Evolutionary conservation across 768 basidiomycete species (phyloP), one percentile per base, ranked within the genome.

Genomic region (Cubamyces lactineus): DNA sequence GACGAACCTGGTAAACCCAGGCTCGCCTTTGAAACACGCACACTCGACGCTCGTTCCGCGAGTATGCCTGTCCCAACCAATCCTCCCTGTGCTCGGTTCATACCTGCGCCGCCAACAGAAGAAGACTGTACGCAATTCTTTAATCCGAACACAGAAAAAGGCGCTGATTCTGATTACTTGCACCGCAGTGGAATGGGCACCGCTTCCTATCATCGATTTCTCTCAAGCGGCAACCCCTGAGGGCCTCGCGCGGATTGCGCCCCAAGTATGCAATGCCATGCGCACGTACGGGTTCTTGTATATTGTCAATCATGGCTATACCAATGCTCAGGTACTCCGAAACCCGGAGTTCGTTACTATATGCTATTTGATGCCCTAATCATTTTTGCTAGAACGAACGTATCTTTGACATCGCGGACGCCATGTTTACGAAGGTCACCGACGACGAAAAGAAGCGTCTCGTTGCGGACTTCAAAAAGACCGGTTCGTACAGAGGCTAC

Each of bases 401-500:
- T 1, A 71, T 76, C 38, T 72, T 77, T 46, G 76, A 78, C 53
- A 76, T 78, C 51, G 75, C 70, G 0, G 69, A 76, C 39, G 65
- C 75, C 30, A 66, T 74, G 2, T 76, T 78, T 60, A 61, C 72
- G n/a, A 67, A 72, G 47, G 76, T 77, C 4, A 56, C 63, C 0
- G 69, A 70, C 7, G 72, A 73, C 15, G 77, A 78, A 58, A 78
- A 77, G 55, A 47, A 63, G 42, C 59, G 62, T 17, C 73, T 73
- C 52, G 62, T 47, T 4, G 71, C 67, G 1, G 71, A 71, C 26
- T 71, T 74, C 54, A 69, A 79, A 61, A 71, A 75, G 53, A 77
- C 74, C 0, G 82, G 82, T 1, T 79, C 79, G 0, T 85, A 83
- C 62, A 78, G 82, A 57, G 85, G 85, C 0, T 86, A 85, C 63